Evolutionary conservation across 192 early-diverging fungal genomes (phyloP).

Genomic region (Chytriomyces sp.): DNA sequence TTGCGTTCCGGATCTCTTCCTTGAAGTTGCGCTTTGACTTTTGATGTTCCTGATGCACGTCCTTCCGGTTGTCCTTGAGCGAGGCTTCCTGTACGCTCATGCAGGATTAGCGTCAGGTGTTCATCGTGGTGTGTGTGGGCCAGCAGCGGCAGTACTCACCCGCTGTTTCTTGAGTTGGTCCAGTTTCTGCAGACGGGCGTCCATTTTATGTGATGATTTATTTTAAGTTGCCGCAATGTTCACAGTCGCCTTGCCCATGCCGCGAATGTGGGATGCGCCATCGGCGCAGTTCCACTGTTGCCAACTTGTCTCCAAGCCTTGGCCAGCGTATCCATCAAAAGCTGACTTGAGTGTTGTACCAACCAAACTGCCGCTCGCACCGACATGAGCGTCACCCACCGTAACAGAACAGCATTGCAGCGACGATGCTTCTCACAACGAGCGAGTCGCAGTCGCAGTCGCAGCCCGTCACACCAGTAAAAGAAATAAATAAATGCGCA

Average conservation of each 20-base stretch:
- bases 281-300: no score
- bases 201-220: slow-evolving; percentile 18
- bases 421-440: no score
- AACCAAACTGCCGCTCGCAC: no score
- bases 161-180: slow-evolving; percentile 53
- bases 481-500: no score
- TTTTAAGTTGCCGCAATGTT: no score
- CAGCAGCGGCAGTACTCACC: slow-evolving; percentile 27
- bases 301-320: no score
- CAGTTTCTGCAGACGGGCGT: slow-evolving; percentile 53
- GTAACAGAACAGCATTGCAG: no score
- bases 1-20: slow-evolving; percentile 64
- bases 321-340: no score
- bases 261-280: neutral
- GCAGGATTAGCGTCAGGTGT: neutral
- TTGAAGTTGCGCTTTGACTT: slow-evolving; percentile 69
- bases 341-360: no score
- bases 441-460: no score
- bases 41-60: slow-evolving; percentile 78
- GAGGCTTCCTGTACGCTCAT: slow-evolving; percentile 25
- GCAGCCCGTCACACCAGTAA: no score
- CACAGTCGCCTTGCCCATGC: slow-evolving; percentile 31
- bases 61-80: slow-evolving; percentile 64
- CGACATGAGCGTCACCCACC: no score
- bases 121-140: neutral